Evolutionary conservation across 2,329 filamentous ascomycete genomes (phyloP).

Genomic region (Madurella fahalii): DNA sequence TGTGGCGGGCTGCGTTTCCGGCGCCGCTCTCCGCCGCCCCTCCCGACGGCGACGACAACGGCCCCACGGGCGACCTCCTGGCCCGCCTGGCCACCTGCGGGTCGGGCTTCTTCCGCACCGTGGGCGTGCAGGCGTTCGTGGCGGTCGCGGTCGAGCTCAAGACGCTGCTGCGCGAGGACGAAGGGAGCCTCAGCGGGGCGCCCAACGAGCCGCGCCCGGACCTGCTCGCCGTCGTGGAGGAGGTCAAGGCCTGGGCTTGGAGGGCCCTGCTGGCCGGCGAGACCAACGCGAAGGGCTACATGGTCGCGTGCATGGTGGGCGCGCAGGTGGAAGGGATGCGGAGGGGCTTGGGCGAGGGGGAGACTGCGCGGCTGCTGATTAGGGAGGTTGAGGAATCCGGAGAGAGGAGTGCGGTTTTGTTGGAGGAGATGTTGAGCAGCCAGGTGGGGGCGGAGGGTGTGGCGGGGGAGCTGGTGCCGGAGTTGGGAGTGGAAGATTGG

Average conservation of each 20-base stretch:
- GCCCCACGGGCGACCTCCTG: conserved; percentile 34
- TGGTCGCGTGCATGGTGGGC: conserved; percentile 38
- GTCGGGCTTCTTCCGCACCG: conserved; percentile 39
- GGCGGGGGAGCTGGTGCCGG: conserved; percentile 15
- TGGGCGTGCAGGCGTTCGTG: conserved; percentile 25
- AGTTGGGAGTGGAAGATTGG: conserved; percentile 35
- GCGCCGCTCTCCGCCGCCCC: conserved; percentile 15
- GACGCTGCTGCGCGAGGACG: conserved; percentile 39
- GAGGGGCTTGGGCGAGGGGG: conserved; percentile 32
- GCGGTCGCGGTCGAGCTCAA: conserved; percentile 40
- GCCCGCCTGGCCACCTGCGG: conserved; percentile 36
- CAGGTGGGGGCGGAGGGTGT: conserved; percentile 15
- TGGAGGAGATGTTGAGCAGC: conserved; percentile 23
- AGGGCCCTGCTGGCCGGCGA: conserved; percentile 44
- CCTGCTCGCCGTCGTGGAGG: conserved; percentile 39
- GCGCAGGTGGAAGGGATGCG: conserved; percentile 42
- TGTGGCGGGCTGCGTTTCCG: conserved; percentile 40
- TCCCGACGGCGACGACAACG: conserved; percentile 1
- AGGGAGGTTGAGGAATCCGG: conserved; percentile 31
- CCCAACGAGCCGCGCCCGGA: conserved; percentile 36
- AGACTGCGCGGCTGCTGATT: conserved; percentile 34
- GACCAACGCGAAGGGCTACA: conserved; percentile 51
- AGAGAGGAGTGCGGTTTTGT: conserved; percentile 23
- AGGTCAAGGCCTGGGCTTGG: conserved; percentile 39
- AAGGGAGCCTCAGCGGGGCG: conserved; percentile 36